A percentile compares a stretch with the other conserved stretches of the same genome.
These are phyloP conservation scores for Keqinozyma sinolaborantium DNA, from an alignment of 1,139 yeast genomes.

Conservation along the genomic window DNA sequence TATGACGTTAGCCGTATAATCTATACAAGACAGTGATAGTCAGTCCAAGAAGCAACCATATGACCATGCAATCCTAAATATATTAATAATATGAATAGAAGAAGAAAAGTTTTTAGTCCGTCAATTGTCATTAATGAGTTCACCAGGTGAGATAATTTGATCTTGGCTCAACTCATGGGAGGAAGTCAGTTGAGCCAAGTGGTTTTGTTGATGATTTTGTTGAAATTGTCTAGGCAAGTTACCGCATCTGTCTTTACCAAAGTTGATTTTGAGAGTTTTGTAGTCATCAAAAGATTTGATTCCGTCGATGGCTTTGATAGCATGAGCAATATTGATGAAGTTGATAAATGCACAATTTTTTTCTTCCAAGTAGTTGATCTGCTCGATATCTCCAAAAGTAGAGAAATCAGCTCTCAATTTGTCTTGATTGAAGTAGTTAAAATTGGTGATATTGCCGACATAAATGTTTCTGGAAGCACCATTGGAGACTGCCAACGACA, in stretches of 20 bases:
- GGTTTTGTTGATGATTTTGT: constrained; percentile 17
- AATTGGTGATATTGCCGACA: constrained; percentile 60
- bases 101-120: background rate
- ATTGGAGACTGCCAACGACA: constrained; percentile 82
- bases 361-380: constrained; percentile 70
- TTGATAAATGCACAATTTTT: constrained; percentile 82
- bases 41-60: too few relatives aligned
- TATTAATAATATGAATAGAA: too few relatives aligned
- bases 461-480: constrained; percentile 93
- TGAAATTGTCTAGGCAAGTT: constrained; percentile 63
- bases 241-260: constrained; percentile 93
- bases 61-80: background rate
- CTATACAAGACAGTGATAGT: too few relatives aligned
- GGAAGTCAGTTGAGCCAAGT: constrained; percentile 3
- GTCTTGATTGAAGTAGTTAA: constrained; percentile 49
- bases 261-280: constrained; percentile 63
- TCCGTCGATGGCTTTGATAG: constrained; percentile 74
- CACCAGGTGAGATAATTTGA: constrained; percentile 8
- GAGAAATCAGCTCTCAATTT: constrained; percentile 63
- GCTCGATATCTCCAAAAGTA: constrained; percentile 79
- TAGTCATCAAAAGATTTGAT: constrained; percentile 51
- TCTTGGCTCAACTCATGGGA: constrained; percentile 16
- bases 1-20: too few relatives aligned
- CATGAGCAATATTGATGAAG: constrained; percentile 77
- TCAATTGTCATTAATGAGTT: constrained; percentile 21